Conservation (phyloP, 2,329 filamentous ascomycete genomes). For the Botrytis pseudocinerea region DNA sequence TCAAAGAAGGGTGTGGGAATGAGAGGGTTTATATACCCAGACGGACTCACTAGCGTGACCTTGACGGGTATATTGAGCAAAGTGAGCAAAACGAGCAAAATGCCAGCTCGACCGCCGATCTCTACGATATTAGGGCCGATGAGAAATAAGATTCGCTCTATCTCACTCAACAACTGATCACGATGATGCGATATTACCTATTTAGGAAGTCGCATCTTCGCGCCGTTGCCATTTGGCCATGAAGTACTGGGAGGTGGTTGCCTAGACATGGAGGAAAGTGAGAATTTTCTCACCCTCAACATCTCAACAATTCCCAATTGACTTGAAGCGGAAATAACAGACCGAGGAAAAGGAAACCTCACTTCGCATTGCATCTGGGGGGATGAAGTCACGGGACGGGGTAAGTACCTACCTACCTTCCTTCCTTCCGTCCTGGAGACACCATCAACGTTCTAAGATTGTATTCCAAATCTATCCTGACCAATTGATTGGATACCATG, state of each 20-base stretch:
- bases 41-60: neutral
- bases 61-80: neutral
- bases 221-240: neutral
- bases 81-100: neutral
- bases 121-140: neutral
- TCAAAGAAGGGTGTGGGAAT: neutral
- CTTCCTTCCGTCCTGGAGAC: neutral
- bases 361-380: neutral
- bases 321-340: neutral
- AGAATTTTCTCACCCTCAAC: neutral
- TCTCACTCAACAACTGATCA: neutral
- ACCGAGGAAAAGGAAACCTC: neutral
- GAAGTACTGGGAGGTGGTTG: neutral
- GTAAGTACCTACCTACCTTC: neutral
- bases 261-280: neutral
- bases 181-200: neutral
- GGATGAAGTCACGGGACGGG: neutral
- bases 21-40: neutral
- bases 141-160: neutral
- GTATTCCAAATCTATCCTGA: neutral
- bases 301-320: neutral
- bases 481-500: neutral
- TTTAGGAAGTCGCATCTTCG: neutral
- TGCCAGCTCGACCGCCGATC: too few relatives aligned
- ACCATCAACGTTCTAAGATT: neutral